phyloP scores from a whole-genome alignment of 2,329 filamentous ascomycete genomes.

The Venturiaceae sp. region DNA sequence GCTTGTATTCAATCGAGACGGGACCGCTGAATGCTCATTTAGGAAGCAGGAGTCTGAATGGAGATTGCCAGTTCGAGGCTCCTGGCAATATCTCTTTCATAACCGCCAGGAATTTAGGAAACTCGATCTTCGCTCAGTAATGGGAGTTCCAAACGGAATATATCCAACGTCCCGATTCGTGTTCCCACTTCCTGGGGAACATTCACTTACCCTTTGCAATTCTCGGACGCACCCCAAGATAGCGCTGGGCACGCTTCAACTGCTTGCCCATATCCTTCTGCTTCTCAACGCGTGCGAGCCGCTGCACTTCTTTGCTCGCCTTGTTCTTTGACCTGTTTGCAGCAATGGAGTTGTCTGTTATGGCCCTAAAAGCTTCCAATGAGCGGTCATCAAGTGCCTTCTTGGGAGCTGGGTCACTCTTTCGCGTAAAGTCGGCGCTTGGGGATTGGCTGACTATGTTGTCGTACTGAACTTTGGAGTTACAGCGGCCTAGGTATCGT shows the following conservation, averaged over 20 bases:
- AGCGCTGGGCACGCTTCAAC: constrained; percentile 56
- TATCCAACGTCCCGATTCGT: too few species aligned
- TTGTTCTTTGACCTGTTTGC: constrained; percentile 32
- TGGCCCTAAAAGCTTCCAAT: constrained; percentile 3
- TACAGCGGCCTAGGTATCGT: constrained; percentile 53
- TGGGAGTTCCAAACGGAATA: too few species aligned
- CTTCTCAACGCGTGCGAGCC: constrained; percentile 36
- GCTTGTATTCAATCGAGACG: neutral
- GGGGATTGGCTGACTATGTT: constrained; percentile 20
- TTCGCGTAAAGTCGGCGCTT: constrained; percentile 19
- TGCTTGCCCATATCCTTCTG: constrained; percentile 45
- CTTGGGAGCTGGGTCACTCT: constrained; percentile 3
- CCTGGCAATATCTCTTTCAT: too few species aligned
- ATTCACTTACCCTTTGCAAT: neutral
- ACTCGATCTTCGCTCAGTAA: too few species aligned
- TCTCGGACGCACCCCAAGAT: constrained; percentile 52
- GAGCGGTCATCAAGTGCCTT: neutral
- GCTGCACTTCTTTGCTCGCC: constrained; percentile 37
- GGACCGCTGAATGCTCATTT: neutral
- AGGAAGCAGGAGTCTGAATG: too few species aligned
- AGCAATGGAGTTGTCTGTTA: constrained; percentile 15
- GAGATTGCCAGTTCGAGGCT: too few species aligned
- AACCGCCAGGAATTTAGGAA: too few species aligned
- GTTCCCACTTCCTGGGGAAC: too few species aligned
- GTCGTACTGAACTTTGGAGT: constrained; percentile 34